These are phyloP conservation scores for Fusarium pseudoanthophilum DNA, from an alignment of 2,329 filamentous ascomycete genomes.

Conservation along the genomic window DNA sequence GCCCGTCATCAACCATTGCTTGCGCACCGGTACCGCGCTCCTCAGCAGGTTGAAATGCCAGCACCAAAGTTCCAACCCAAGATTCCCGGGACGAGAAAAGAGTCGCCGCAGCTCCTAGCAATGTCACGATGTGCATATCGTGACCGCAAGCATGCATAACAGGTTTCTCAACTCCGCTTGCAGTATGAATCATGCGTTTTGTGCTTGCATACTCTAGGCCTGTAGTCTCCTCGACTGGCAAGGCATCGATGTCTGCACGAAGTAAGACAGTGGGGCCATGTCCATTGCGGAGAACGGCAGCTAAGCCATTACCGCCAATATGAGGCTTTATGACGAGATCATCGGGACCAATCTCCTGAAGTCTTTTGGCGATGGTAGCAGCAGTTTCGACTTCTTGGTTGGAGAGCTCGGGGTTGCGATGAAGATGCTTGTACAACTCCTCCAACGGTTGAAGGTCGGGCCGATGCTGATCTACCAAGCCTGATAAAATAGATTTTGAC, in stretches of 20 bases:
- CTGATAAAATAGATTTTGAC: not conserved
- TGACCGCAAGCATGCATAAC: conserved; percentile 78
- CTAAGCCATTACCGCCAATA: conserved; percentile 70
- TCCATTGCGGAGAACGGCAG: conserved; percentile 66
- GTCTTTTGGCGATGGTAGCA: conserved; percentile 54
- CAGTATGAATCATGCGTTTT: not conserved
- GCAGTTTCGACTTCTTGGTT: conserved; percentile 65
- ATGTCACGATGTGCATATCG: conserved; percentile 70
- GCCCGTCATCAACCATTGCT: conserved; percentile 52
- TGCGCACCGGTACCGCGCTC: conserved; percentile 70
- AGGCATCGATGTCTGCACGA: conserved; percentile 70
- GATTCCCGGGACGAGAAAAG: conserved; percentile 55
- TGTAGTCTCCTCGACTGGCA: conserved; percentile 67
- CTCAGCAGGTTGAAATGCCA: conserved; percentile 75
- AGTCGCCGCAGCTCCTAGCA: conserved; percentile 65
- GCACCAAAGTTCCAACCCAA: conserved; percentile 72
- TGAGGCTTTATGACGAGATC: conserved; percentile 53
- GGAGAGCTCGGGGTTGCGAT: conserved; percentile 68
- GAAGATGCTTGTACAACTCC: conserved; percentile 64
- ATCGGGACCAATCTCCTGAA: conserved; percentile 35
- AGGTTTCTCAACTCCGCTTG: conserved; percentile 49
- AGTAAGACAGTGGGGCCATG: conserved; percentile 65
- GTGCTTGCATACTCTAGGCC: conserved; percentile 64
- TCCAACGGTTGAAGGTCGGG: conserved; percentile 6
- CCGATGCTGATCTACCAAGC: conserved; percentile 6